A percentile compares a stretch with the other conserved stretches of the same genome.
Conservation (phyloP, 192 early-diverging fungal species). For the Mortierella hygrophila region DNA sequence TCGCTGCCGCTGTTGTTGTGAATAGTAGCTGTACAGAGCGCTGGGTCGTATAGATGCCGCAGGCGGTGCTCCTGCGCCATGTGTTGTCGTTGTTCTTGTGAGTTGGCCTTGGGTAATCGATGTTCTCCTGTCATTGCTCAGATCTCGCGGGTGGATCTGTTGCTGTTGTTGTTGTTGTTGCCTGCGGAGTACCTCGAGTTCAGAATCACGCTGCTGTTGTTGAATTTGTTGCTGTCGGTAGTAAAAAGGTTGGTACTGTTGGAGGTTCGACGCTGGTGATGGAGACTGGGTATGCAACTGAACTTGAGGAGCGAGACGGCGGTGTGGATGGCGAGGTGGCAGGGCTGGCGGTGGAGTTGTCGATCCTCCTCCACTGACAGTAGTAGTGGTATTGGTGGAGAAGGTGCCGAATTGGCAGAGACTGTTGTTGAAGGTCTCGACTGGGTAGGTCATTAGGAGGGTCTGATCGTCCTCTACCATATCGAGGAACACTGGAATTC, state of each 20-base stretch:
- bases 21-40: background rate
- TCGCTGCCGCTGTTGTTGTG: background rate
- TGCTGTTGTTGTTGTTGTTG: slow-evolving; percentile 1
- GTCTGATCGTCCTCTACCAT: slow-evolving; percentile 9
- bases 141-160: background rate
- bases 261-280: background rate
- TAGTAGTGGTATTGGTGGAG: too few species aligned
- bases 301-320: slow-evolving; percentile 19
- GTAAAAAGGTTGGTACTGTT: background rate
- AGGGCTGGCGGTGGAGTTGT: slow-evolving; percentile 5
- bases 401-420: too few species aligned
- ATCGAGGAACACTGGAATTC: slow-evolving; percentile 13
- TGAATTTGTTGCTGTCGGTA: background rate
- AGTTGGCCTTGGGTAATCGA: background rate
- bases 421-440: background rate
- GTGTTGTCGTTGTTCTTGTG: background rate
- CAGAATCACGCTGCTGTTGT: background rate
- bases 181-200: background rate
- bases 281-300: background rate
- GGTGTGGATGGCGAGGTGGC: slow-evolving; percentile 27
- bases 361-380: background rate
- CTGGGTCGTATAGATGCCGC: background rate
- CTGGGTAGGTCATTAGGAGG: background rate
- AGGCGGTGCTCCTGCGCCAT: background rate
- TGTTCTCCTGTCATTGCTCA: background rate